Conservation (phyloP, 768 basidiomycete species). For the Tylopilus intermedius region DNA sequence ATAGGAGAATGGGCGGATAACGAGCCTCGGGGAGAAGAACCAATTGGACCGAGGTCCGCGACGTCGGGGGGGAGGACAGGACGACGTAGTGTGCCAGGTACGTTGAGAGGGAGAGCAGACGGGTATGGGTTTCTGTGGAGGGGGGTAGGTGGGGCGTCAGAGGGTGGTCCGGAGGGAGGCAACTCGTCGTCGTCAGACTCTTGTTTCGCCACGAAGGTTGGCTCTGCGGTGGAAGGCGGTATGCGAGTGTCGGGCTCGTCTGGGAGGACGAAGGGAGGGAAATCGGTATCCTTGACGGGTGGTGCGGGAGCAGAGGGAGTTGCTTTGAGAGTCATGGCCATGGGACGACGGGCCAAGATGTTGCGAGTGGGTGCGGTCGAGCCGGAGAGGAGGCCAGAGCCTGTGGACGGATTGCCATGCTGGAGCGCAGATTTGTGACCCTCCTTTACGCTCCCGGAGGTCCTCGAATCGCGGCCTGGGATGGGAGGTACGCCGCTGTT, state of each 20-base stretch:
- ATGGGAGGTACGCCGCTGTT: constrained; percentile 36
- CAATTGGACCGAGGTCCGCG: no score
- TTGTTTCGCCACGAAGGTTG: background rate
- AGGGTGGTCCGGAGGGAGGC: background rate
- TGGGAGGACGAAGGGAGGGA: no score
- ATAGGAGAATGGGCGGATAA: no score
- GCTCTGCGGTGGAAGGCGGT: constrained; percentile 8
- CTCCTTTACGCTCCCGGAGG: constrained; percentile 35
- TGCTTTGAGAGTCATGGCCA: constrained; percentile 66
- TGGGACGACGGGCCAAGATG: constrained; percentile 50
- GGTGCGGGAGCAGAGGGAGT: constrained; percentile 77
- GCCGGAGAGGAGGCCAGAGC: constrained; percentile 37
- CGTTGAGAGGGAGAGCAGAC: constrained; percentile 50
- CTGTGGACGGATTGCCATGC: constrained; percentile 10
- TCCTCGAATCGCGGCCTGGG: constrained; percentile 27
- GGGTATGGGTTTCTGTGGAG: constrained; percentile 36
- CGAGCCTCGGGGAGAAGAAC: no score
- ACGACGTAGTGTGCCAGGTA: constrained; percentile 45
- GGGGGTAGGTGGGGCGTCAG: constrained; percentile 9
- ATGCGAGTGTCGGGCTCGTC: constrained; percentile 25
- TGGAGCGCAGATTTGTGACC: constrained; percentile 21
- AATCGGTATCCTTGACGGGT: no score
- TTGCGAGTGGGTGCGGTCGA: constrained; percentile 73
- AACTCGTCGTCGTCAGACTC: constrained; percentile 14
- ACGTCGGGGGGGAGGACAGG: no score